A percentile compares a stretch with the other conserved stretches of the same genome.
Conservation (phyloP, 345 rosid genomes). For the Eucalyptus cloeziana region DNA sequence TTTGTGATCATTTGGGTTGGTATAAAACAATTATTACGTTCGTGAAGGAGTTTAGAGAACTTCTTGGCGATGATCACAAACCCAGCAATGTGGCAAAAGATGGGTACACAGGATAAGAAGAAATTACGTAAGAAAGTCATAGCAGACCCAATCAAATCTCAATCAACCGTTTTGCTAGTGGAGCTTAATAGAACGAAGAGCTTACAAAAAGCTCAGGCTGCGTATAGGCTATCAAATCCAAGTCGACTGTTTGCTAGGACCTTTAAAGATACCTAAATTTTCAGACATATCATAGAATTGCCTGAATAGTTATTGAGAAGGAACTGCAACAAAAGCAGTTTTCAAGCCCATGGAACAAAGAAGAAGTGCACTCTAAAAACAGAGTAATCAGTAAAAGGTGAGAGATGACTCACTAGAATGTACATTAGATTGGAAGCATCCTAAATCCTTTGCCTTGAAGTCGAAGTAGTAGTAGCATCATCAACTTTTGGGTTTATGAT, state of each 20-base stretch:
- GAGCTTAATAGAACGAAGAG: too few relatives aligned
- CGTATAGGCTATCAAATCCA: neutral
- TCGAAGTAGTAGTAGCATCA: too few relatives aligned
- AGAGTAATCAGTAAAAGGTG: constrained; percentile 13
- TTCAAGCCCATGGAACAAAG: neutral
- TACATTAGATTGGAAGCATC: neutral
- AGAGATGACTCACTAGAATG: constrained; percentile 15
- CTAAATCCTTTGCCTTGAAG: neutral
- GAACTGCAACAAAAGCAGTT: neutral
- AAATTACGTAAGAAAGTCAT: too few relatives aligned
- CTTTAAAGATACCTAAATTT: neutral
- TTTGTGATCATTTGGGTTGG: neutral
- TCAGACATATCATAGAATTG: neutral
- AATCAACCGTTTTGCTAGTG: too few relatives aligned
- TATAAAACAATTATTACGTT: neutral
- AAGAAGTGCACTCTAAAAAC: neutral
- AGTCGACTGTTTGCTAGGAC: neutral
- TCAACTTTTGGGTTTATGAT: too few relatives aligned
- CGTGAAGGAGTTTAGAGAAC: neutral
- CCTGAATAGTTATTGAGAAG: neutral
- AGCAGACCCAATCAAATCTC: too few relatives aligned
- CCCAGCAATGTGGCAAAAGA: neutral
- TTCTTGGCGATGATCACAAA: neutral
- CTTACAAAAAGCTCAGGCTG: neutral
- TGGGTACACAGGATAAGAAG: neutral